These are phyloP conservation scores for Camellia granthamiana DNA, from an alignment of 148 eudicot species.

Conservation along the genomic window DNA sequence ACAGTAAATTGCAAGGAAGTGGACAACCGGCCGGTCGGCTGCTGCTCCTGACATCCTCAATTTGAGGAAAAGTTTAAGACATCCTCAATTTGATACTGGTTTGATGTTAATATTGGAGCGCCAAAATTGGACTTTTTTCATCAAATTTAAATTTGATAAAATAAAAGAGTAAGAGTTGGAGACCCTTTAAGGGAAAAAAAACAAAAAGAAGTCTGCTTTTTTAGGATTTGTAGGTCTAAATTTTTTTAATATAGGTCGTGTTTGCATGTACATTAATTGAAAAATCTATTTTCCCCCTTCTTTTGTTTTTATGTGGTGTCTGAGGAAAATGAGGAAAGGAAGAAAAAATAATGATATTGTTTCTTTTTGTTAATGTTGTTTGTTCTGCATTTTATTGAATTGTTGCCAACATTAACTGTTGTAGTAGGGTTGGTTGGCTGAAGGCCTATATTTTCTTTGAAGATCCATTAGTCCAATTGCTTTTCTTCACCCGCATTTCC, in stretches of 20 bases:
- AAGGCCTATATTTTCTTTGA: neutral
- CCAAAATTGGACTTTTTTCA: no score
- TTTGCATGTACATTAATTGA: neutral
- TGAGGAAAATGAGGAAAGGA: neutral
- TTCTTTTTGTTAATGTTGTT: neutral
- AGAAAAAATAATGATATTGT: neutral
- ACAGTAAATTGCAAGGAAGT: no score
- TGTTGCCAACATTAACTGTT: neutral
- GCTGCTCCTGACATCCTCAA: no score
- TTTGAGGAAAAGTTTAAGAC: no score
- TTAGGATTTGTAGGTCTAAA: neutral
- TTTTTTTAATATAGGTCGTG: neutral
- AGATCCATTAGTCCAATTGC: neutral
- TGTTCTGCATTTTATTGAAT: neutral
- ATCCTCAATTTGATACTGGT: no score
- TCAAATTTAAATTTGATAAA: no score
- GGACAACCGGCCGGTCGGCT: no score
- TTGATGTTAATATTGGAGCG: no score
- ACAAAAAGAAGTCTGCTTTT: neutral
- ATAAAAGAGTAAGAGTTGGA: no score
- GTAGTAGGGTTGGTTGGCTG: neutral
- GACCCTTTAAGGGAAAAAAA: no score
- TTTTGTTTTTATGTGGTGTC: neutral
- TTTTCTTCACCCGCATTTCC: neutral
- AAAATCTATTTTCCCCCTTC: neutral